These are phyloP conservation scores for Entomophthora muscae DNA, from an alignment of 371 early-diverging fungal genomes.

Conservation along the genomic window DNA sequence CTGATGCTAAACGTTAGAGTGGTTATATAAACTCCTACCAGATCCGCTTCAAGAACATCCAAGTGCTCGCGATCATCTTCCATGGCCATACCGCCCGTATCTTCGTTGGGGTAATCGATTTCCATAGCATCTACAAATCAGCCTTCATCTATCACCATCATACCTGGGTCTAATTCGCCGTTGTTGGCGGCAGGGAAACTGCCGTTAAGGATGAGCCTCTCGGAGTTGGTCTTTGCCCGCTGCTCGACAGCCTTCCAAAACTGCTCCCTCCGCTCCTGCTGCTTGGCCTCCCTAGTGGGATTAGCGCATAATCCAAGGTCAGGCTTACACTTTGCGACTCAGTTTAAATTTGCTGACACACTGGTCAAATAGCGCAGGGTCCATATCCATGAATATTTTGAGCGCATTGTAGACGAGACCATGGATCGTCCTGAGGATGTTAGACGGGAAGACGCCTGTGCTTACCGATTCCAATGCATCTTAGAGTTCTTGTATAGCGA, in stretches of 20 bases:
- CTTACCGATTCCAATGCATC: constrained; percentile 87
- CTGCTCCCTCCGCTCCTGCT: constrained; percentile 69
- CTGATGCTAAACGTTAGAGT: constrained; percentile 14
- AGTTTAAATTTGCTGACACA: constrained; percentile 66
- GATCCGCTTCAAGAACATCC: constrained; percentile 21
- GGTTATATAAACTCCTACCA: too few species aligned
- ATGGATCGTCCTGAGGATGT: constrained; percentile 57
- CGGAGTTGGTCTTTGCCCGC: constrained; percentile 27
- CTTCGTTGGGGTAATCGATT: constrained; percentile 12
- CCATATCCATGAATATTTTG: constrained; percentile 78
- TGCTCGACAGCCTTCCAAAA: constrained; percentile 61
- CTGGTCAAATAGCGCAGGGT: constrained; percentile 77
- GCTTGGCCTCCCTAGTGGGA: constrained; percentile 53
- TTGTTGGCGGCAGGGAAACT: not conserved
- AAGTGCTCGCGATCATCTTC: constrained; percentile 14
- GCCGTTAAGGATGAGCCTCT: constrained; percentile 10
- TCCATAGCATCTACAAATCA: not conserved
- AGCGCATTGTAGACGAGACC: constrained; percentile 84
- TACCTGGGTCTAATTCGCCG: not conserved
- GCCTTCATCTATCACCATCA: too few species aligned
- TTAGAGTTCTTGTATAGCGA: constrained; percentile 80
- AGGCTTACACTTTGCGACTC: constrained; percentile 56
- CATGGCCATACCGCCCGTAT: constrained; percentile 16
- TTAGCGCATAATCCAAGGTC: not conserved
- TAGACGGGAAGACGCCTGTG: not conserved